These are phyloP conservation scores for Backusella mclennaniae DNA, from an alignment of 192 early-diverging fungal species.

Conservation along the genomic window DNA sequence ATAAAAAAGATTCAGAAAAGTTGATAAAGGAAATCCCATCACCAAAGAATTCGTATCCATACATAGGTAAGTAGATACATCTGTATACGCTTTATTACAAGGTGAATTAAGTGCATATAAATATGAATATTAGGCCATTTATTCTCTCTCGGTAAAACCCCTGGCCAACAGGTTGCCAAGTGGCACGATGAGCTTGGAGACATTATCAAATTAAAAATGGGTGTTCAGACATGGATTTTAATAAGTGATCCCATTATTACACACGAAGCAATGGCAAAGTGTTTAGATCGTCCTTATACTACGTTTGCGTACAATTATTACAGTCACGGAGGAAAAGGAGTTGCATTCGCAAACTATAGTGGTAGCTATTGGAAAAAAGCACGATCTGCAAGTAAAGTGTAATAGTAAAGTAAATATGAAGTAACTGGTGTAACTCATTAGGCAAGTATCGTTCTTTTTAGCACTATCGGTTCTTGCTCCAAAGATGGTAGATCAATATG, in stretches of 20 bases:
- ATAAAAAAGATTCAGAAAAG: background rate
- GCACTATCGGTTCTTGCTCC: background rate
- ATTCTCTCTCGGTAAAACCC: background rate
- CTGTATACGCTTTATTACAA: background rate
- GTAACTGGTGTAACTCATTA: background rate
- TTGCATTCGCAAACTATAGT: background rate
- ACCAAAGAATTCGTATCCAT: background rate
- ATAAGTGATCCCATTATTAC: background rate
- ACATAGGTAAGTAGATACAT: background rate
- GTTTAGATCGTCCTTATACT: background rate
- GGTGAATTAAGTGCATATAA: background rate
- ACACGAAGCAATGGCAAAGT: background rate
- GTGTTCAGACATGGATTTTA: background rate
- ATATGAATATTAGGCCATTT: background rate
- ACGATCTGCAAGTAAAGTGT: background rate
- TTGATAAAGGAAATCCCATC: background rate
- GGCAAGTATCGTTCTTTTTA: background rate
- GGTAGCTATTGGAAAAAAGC: background rate
- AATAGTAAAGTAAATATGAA: background rate
- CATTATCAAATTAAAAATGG: background rate
- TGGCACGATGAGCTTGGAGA: conserved; percentile 1
- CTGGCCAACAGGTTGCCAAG: background rate
- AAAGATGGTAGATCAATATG: background rate
- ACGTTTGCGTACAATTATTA: background rate
- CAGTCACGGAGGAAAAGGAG: background rate